These are phyloP conservation scores for Ambrosia hybrid DNA, from an alignment of 140 eudicot genomes.

Conservation along the genomic window DNA sequence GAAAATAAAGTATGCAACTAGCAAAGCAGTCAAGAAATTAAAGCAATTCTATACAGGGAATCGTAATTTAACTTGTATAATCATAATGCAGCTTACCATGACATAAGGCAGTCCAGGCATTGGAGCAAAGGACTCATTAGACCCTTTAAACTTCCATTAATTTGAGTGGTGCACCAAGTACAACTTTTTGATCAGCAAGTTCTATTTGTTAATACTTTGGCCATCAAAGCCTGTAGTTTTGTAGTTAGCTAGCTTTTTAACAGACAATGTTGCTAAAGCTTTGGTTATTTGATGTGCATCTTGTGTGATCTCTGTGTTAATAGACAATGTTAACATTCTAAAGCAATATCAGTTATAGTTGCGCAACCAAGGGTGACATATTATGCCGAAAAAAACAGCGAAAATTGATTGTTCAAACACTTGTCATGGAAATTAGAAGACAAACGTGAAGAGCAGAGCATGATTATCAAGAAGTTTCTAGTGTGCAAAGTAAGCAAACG, in stretches of 20 bases:
- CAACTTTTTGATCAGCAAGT: neutral
- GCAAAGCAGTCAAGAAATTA: too few species aligned
- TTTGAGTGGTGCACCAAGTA: slow-evolving; percentile 7
- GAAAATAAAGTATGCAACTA: too few species aligned
- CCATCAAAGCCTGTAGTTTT: neutral
- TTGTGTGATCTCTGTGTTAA: neutral
- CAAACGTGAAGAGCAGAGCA: too few species aligned
- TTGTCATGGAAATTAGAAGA: too few species aligned
- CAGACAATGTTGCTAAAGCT: neutral
- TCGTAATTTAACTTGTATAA: too few species aligned
- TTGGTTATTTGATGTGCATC: neutral
- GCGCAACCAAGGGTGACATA: neutral
- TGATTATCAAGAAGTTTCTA: neutral
- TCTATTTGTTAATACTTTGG: neutral
- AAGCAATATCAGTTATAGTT: neutral
- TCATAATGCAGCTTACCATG: too few species aligned
- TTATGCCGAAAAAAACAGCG: neutral
- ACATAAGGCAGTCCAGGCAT: too few species aligned
- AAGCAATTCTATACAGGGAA: too few species aligned
- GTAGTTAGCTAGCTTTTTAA: neutral
- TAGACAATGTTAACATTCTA: neutral
- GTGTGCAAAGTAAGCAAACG: neutral
- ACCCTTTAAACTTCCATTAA: neutral
- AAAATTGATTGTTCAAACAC: neutral
- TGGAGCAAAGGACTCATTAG: neutral